Conservation (phyloP, 176 grass and related monocot species). For the Triticum turgidum region DNA sequence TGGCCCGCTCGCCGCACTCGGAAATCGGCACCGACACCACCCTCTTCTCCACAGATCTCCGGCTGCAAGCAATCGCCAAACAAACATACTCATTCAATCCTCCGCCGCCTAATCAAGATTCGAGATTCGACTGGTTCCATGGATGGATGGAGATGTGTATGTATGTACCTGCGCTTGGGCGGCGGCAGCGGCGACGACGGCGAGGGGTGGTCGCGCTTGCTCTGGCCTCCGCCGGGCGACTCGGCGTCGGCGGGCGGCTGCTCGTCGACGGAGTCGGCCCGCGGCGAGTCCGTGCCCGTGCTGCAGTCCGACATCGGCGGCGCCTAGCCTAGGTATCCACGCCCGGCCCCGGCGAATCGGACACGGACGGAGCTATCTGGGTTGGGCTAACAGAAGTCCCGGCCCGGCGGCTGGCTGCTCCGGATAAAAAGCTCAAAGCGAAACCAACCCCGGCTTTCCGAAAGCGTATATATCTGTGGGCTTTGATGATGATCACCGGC, state of each 20-base stretch:
- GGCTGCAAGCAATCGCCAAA: constrained; percentile 33
- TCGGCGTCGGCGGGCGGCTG: constrained; percentile 23
- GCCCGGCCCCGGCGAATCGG: constrained; percentile 23
- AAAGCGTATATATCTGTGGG: constrained; percentile 28
- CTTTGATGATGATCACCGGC: constrained; percentile 6
- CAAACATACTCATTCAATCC: not conserved
- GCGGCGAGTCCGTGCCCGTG: constrained; percentile 57
- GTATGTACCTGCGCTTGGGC: constrained; percentile 71
- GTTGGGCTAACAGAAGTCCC: not conserved
- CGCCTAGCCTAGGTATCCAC: constrained; percentile 24
- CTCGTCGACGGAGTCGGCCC: constrained; percentile 72
- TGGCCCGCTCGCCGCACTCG: constrained; percentile 60
- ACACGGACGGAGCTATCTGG: not conserved
- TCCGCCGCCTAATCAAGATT: no score
- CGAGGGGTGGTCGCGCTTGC: constrained; percentile 27
- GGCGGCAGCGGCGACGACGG: constrained; percentile 52
- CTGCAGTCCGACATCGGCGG: constrained; percentile 49
- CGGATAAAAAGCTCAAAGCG: constrained; percentile 36
- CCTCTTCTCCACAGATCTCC: constrained; percentile 87
- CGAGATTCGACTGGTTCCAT: no score
- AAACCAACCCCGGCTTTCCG: constrained; percentile 36
- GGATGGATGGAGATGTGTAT: no score
- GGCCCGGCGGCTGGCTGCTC: constrained; percentile 2
- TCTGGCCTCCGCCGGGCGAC: constrained; percentile 36
- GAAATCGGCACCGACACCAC: constrained; percentile 76